These are phyloP conservation scores for Aspergillus diversus DNA, from an alignment of 495 filamentous ascomycete genomes.

Conservation along the genomic window DNA sequence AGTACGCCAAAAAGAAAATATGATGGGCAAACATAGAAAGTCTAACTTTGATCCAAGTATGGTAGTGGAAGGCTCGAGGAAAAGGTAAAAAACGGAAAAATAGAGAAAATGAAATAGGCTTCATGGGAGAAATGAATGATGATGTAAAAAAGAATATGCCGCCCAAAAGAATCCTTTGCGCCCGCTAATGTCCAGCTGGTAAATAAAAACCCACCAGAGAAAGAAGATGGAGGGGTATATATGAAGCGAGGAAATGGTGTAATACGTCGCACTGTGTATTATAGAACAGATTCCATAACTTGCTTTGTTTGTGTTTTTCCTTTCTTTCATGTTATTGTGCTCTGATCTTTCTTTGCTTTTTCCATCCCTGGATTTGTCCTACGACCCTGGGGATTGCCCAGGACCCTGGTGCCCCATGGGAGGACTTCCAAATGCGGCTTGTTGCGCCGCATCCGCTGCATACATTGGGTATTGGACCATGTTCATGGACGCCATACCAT, in stretches of 20 bases:
- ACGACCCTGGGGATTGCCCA: slow-evolving; percentile 29
- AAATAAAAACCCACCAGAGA: slow-evolving; percentile 35
- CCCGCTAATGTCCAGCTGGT: slow-evolving; percentile 51
- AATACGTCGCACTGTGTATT: slow-evolving; percentile 37
- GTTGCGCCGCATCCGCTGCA: slow-evolving; percentile 33
- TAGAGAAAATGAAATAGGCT: slow-evolving; percentile 1
- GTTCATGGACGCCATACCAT: slow-evolving; percentile 37
- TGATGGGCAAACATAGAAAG: slow-evolving; percentile 4
- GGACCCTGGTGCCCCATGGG: slow-evolving; percentile 45
- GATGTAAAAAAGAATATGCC: slow-evolving; percentile 35
- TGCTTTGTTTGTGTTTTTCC: not conserved
- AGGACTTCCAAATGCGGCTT: slow-evolving; percentile 35
- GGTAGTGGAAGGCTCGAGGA: not conserved
- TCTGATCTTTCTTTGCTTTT: slow-evolving; percentile 3
- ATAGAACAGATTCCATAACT: slow-evolving; percentile 17
- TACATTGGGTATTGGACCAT: slow-evolving; percentile 48
- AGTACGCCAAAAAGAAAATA: slow-evolving; percentile 7
- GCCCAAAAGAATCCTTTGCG: slow-evolving; percentile 42
- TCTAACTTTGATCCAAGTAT: slow-evolving; percentile 11
- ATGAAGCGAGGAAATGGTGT: slow-evolving; percentile 23
- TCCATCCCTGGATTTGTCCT: slow-evolving; percentile 14
- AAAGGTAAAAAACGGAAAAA: not conserved
- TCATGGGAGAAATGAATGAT: slow-evolving; percentile 22
- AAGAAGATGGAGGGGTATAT: slow-evolving; percentile 23
- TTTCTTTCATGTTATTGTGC: not conserved